Evolutionary conservation across 108 stramenopile species (phyloP).

Genomic region (Nitzschia palea): DNA sequence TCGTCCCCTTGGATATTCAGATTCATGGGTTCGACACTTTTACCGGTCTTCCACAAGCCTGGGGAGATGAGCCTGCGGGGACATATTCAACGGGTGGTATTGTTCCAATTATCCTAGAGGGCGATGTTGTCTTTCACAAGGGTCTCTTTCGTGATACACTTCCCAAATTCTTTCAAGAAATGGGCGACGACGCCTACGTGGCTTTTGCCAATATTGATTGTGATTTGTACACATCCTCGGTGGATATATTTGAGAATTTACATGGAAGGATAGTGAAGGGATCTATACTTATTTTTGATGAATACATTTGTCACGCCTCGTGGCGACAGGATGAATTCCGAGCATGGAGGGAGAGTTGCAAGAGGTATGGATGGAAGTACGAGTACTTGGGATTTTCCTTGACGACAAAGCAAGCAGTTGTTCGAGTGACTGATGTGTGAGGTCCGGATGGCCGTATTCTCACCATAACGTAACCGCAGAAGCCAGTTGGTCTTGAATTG

Average conservation of each 20-base stretch:
- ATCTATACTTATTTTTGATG: slow-evolving; percentile 83
- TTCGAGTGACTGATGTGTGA: slow-evolving; percentile 61
- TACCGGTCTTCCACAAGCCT: slow-evolving; percentile 83
- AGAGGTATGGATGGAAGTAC: slow-evolving; percentile 87
- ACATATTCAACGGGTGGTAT: slow-evolving; percentile 79
- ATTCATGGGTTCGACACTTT: slow-evolving; percentile 92
- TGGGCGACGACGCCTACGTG: slow-evolving; percentile 51
- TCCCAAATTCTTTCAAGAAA: slow-evolving; percentile 49
- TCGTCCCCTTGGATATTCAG: slow-evolving; percentile 63
- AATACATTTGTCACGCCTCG: slow-evolving; percentile 80
- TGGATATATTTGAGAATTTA: slow-evolving; percentile 81
- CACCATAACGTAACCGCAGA: no score
- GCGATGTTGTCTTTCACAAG: slow-evolving; percentile 70
- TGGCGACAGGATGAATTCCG: slow-evolving; percentile 89
- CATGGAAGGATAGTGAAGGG: slow-evolving; percentile 74
- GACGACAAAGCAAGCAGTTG: slow-evolving; percentile 80
- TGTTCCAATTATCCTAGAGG: slow-evolving; percentile 60
- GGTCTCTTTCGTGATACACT: slow-evolving; percentile 85
- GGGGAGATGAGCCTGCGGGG: slow-evolving; percentile 79
- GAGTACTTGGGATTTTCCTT: slow-evolving; percentile 86
- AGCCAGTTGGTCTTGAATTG: no score
- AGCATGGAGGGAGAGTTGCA: slow-evolving; percentile 82
- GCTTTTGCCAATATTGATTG: slow-evolving; percentile 91
- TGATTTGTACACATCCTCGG: slow-evolving; percentile 73
- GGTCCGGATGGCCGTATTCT: no score